phyloP scores from a whole-genome alignment of 345 rosid species.

The Pistacia atlantica region DNA sequence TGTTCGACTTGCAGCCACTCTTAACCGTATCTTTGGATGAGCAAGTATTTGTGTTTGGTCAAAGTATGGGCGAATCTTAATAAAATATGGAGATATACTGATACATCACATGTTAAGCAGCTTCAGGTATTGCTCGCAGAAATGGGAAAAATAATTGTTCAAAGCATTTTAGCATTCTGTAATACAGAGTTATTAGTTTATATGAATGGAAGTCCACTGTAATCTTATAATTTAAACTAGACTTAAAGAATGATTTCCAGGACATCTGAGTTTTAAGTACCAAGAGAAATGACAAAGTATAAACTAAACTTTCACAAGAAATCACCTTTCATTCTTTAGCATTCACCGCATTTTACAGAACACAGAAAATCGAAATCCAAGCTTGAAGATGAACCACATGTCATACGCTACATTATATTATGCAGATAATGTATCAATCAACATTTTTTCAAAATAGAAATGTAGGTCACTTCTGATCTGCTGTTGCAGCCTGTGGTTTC shows the following conservation, averaged over 20 bases:
- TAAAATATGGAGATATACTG: no score
- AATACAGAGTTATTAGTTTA: background rate
- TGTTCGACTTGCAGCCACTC: constrained; percentile 79
- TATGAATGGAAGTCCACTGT: background rate
- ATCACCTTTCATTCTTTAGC: background rate
- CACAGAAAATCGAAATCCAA: background rate
- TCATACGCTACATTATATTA: background rate
- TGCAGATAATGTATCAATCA: background rate
- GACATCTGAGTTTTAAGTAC: background rate
- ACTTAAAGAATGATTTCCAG: background rate
- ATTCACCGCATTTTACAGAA: background rate
- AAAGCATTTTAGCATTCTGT: background rate
- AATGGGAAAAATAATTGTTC: background rate
- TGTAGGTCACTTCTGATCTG: background rate
- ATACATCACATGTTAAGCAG: background rate
- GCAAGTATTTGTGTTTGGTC: background rate
- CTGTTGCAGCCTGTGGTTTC: constrained; percentile 28
- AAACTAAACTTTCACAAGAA: background rate
- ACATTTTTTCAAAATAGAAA: background rate
- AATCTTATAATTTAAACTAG: background rate
- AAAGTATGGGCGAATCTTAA: background rate
- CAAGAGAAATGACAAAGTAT: background rate
- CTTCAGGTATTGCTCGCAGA: background rate
- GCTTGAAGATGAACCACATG: background rate
- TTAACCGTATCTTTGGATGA: constrained; percentile 67